These are phyloP conservation scores for Aspergillus sclerotioniger DNA, from an alignment of 495 filamentous ascomycete species.

Conservation along the genomic window DNA sequence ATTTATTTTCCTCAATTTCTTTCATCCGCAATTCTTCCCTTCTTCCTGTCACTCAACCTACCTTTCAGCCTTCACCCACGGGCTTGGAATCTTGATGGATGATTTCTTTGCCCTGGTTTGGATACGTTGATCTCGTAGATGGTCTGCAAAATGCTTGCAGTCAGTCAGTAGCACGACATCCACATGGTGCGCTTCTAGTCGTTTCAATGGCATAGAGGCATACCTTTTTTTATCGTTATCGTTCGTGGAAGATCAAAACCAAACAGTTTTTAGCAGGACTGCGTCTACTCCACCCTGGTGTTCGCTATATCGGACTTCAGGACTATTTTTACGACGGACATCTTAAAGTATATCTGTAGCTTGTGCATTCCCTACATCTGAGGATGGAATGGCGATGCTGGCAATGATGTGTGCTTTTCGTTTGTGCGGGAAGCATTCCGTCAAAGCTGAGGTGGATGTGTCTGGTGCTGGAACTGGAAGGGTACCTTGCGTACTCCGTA, in stretches of 20 bases:
- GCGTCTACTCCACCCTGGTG: conserved; percentile 58
- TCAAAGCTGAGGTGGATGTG: too few relatives aligned
- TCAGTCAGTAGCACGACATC: conserved; percentile 19
- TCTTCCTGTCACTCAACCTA: not conserved
- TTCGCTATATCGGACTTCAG: conserved; percentile 44
- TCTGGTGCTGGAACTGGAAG: not conserved
- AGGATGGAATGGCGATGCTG: not conserved
- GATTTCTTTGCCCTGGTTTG: not conserved
- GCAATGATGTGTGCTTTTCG: too few relatives aligned
- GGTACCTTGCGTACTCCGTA: not conserved
- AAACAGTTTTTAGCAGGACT: conserved; percentile 56
- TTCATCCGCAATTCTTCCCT: not conserved
- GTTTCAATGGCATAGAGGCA: conserved; percentile 39
- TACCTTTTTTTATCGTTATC: conserved; percentile 47
- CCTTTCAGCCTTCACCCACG: not conserved
- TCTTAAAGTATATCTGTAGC: conserved; percentile 12
- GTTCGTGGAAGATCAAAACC: conserved; percentile 56
- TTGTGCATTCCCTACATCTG: not conserved
- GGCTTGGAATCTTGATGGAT: not conserved
- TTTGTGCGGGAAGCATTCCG: too few relatives aligned
- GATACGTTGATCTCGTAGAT: not conserved
- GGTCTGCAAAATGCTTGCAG: not conserved
- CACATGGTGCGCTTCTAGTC: conserved; percentile 48
- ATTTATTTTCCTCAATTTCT: not conserved
- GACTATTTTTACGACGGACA: conserved; percentile 55